Evolutionary conservation across 768 basidiomycete species (phyloP).

Genomic region (Boletus patriciae): DNA sequence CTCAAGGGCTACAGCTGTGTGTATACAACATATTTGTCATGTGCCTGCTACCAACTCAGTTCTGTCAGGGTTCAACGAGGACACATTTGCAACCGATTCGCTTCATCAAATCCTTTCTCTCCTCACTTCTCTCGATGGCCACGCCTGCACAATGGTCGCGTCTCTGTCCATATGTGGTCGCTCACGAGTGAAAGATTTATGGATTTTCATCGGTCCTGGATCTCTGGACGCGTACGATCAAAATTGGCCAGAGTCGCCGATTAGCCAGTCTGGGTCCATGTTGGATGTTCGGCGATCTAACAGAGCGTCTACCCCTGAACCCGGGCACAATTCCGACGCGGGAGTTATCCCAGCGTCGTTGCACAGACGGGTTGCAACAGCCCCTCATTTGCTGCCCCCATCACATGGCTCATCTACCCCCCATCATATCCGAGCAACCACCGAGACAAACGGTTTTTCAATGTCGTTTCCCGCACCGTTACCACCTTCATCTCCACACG

Average conservation of each 20-base stretch:
- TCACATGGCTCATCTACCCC: constrained; percentile 15
- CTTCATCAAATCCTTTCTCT: constrained; percentile 68
- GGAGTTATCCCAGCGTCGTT: constrained; percentile 28
- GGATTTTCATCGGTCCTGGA: constrained; percentile 69
- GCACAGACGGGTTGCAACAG: constrained; percentile 33
- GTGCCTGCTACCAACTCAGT: constrained; percentile 19
- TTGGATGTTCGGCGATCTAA: constrained; percentile 38
- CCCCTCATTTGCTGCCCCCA: constrained; percentile 24
- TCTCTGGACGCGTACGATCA: constrained; percentile 31
- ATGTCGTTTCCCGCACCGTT: constrained; percentile 16
- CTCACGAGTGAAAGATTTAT: constrained; percentile 73
- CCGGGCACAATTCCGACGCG: constrained; percentile 22
- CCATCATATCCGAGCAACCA: constrained; percentile 37
- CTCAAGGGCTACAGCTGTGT: constrained; percentile 78
- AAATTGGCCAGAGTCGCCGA: constrained; percentile 35
- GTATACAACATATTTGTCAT: constrained; percentile 25
- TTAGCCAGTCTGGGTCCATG: constrained; percentile 38
- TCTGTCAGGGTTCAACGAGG: constrained; percentile 70
- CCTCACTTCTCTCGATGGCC: constrained; percentile 62
- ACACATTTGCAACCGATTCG: constrained; percentile 73
- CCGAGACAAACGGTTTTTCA: constrained; percentile 31
- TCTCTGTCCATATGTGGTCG: constrained; percentile 72
- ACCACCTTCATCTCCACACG: constrained; percentile 23
- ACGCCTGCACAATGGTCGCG: constrained; percentile 65
- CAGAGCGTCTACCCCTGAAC: constrained; percentile 34